Evolutionary conservation across 208 protist species (phyloP).

Genomic region (Trypanosomatidae sp.): DNA sequence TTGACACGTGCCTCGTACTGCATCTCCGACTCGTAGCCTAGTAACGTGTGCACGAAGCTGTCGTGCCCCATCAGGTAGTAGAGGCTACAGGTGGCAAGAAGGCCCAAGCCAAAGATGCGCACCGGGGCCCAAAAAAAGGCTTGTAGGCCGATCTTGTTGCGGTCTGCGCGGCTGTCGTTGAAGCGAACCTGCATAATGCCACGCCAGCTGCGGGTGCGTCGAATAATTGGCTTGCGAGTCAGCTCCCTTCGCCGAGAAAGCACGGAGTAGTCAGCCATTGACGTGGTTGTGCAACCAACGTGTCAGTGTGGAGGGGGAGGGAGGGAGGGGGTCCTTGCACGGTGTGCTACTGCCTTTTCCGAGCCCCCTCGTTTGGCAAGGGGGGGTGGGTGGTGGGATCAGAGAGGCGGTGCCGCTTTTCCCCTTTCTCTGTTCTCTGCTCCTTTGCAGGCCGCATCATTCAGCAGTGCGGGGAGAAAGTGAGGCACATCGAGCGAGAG

Average conservation of each 20-base stretch:
- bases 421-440: background rate
- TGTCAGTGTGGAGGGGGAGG: background rate
- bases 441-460: background rate
- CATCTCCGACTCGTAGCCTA: slow-evolving; percentile 92
- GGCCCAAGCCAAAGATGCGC: slow-evolving; percentile 71
- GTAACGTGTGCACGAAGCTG: slow-evolving; percentile 75
- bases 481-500: background rate
- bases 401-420: background rate
- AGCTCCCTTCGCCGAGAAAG: slow-evolving; percentile 28
- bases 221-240: slow-evolving; percentile 63
- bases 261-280: slow-evolving; percentile 1
- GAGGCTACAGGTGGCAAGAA: slow-evolving; percentile 36
- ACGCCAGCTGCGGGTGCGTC: slow-evolving; percentile 87
- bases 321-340: background rate
- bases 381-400: background rate
- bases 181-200: slow-evolving; percentile 91
- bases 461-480: background rate
- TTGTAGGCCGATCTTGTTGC: slow-evolving; percentile 54
- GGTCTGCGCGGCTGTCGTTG: slow-evolving; percentile 76
- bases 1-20: slow-evolving; percentile 87
- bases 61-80: slow-evolving; percentile 86
- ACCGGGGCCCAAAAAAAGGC: slow-evolving; percentile 74
- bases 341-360: background rate
- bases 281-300: background rate
- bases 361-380: background rate